Evolutionary conservation across 306 rosid species (phyloP), one percentile per base, ranked within the genome.

Genomic region (Quillaja saponaria): DNA sequence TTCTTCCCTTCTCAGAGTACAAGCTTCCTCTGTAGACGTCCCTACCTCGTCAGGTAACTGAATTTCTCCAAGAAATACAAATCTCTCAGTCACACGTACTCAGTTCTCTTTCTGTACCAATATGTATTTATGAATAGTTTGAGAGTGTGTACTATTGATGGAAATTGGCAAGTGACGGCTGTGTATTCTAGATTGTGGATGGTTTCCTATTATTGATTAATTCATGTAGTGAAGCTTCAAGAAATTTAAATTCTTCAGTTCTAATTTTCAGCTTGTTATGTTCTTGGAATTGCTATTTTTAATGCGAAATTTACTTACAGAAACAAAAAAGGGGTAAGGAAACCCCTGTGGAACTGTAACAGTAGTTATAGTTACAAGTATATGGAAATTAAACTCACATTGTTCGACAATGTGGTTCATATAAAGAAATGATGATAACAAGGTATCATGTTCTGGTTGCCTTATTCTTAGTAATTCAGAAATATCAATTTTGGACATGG

Each of bases 21-120:
- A 25, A 25, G 31, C 31, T 25, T 25, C 31, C 31, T 25, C 31
- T 25, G 4, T 25, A 25, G 31, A 25, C 31, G 31, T 25, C 38
- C 17, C 88, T 58, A 6, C 81, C 52, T 40, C 88, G 15, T 39
- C 84, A 80, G 97, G 97, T 87, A 11, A 35, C 50, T 66, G 20
- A 12, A 59, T 6, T 46, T 9, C 21, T 46, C 20, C 9, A 0
- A 46, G 3, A 46, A 10, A 4, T 35, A 3, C 71, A n/a, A 46
- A 10, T 9, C 13, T 4, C 11, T 52, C 11, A 3, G 12, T 40
- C 45, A 34, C 48, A 7, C 38, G 13, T 68, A 12, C 55, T 8
- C 13, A 1, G 28, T 0, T 57, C 49, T 62, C 52, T 52, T 44
- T 25, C 75, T 64, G 4, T 63, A 40, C 41, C 5, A 53, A 39